phyloP scores from a whole-genome alignment of 768 basidiomycete species.

The Macrolepiota fuliginosa region DNA sequence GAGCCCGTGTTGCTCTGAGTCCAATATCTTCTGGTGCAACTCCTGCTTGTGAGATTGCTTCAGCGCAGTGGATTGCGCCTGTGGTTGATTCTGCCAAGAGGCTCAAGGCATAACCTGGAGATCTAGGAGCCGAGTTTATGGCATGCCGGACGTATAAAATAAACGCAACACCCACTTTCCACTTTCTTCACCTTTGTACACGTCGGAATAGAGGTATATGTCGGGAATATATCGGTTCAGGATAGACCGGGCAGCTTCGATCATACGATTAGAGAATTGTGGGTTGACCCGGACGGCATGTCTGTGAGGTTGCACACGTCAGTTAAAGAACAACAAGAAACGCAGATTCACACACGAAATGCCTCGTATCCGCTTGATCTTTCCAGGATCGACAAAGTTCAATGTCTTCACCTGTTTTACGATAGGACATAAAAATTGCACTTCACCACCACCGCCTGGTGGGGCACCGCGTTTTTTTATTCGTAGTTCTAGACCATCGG shows the following conservation, averaged over 20 bases:
- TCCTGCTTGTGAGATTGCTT: constrained; percentile 80
- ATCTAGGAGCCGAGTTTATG: constrained; percentile 45
- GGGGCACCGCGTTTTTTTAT: constrained; percentile 94
- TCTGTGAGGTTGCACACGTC: constrained; percentile 35
- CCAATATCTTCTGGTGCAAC: constrained; percentile 93
- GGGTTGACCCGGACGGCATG: constrained; percentile 97
- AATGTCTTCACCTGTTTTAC: constrained; percentile 90
- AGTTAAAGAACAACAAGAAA: neutral
- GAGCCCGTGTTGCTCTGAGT: constrained; percentile 69
- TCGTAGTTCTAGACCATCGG: constrained; percentile 88
- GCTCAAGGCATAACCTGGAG: constrained; percentile 92
- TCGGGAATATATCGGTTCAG: constrained; percentile 97
- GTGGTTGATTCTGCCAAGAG: constrained; percentile 93
- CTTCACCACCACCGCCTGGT: constrained; percentile 90
- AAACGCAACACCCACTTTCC: constrained; percentile 72
- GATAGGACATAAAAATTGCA: constrained; percentile 89
- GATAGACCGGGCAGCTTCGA: constrained; percentile 89
- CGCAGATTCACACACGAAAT: constrained; percentile 68
- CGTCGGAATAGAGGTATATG: constrained; percentile 97
- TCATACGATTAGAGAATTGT: constrained; percentile 97
- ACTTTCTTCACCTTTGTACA: constrained; percentile 96
- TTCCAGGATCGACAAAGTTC: constrained; percentile 89
- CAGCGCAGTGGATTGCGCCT: constrained; percentile 81
- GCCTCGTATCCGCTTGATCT: constrained; percentile 92
- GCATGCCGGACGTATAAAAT: neutral